Base-by-base conservation (phyloP, 805 yeast genomes). In the Candida gorgasii region DNA sequence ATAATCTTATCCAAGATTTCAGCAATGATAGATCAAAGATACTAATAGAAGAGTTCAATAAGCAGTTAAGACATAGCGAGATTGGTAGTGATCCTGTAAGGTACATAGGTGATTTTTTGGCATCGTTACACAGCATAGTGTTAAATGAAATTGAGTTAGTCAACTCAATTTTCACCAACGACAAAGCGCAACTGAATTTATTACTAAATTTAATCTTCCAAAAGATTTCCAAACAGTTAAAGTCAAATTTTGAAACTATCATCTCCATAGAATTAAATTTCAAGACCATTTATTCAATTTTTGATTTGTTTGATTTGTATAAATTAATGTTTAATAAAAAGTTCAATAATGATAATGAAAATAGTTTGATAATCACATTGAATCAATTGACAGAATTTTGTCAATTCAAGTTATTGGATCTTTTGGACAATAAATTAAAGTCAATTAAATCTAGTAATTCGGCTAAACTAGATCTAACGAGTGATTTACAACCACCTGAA, bases 101-200 rank as follows among this genome's bases (percentile, higher is more conserved):
- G 42, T 90, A 82, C 49, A 70, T 88, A 13, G 95, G 97, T 18
- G 97, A 89, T 58, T 73, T 93, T 23, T 66, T 93, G 28, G 98
- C 98, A 0, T 86, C 86, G 68, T 75, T 89, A 1, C 97, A 93
- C 58, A 79, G 90, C 1, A 75, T 87, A 4, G 82, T 89, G 22
- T 95, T 89, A 3, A 87, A 88, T 62, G 99, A 93, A 61, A 75
- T 81, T 30, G 99, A 93, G 56, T 72, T 84, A 22, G 73, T 92
- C 4, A 73, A 73, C 7, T 73, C 81, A 14, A 63, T 92, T 39
- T 82, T 92, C 46, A 52, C 54, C 5, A 65, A 72, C 16, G 38
- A 52, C 28, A 50, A 60, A 42, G 15, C 33, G 3, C 40, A 35
- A 18, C 40, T 35, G 36, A 45, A 47, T 36, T 58, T 65, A 2